Evolutionary conservation across 768 basidiomycete genomes (phyloP).

Genomic region (Royoungia palumana): DNA sequence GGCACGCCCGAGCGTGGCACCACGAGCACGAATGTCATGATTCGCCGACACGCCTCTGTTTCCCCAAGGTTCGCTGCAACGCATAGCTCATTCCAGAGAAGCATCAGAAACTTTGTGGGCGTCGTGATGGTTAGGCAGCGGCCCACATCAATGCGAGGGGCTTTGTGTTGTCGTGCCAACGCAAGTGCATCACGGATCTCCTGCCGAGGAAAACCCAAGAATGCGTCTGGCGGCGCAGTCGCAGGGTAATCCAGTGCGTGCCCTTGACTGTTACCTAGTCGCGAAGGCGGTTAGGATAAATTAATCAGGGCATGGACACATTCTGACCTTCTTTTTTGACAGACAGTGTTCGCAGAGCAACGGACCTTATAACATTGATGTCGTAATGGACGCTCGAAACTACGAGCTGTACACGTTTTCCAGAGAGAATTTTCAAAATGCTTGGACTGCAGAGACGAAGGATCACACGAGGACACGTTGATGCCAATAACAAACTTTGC

Average conservation of each 20-base stretch:
- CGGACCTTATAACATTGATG: slow-evolving; percentile 36
- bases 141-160: slow-evolving; percentile 61
- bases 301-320: background rate
- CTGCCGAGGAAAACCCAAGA: slow-evolving; percentile 53
- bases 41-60: slow-evolving; percentile 57
- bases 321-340: slow-evolving; percentile 37
- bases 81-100: slow-evolving; percentile 67
- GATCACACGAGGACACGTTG: slow-evolving; percentile 65
- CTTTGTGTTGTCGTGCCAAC: slow-evolving; percentile 58
- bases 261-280: slow-evolving; percentile 15
- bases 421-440: slow-evolving; percentile 46
- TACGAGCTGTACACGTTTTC: slow-evolving; percentile 35
- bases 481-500: slow-evolving; percentile 60
- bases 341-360: slow-evolving; percentile 39
- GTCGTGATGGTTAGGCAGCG: slow-evolving; percentile 58
- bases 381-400: slow-evolving; percentile 33
- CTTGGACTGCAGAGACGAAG: slow-evolving; percentile 57
- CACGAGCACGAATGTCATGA: slow-evolving; percentile 66
- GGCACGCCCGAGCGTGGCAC: slow-evolving; percentile 54
- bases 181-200: slow-evolving; percentile 56
- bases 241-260: slow-evolving; percentile 19
- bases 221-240: slow-evolving; percentile 31
- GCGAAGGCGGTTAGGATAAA: background rate
- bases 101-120: slow-evolving; percentile 58
- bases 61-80: slow-evolving; percentile 53